Evolutionary conservation across 345 rosid genomes (phyloP).

Genomic region (Euclidium syriacum): DNA sequence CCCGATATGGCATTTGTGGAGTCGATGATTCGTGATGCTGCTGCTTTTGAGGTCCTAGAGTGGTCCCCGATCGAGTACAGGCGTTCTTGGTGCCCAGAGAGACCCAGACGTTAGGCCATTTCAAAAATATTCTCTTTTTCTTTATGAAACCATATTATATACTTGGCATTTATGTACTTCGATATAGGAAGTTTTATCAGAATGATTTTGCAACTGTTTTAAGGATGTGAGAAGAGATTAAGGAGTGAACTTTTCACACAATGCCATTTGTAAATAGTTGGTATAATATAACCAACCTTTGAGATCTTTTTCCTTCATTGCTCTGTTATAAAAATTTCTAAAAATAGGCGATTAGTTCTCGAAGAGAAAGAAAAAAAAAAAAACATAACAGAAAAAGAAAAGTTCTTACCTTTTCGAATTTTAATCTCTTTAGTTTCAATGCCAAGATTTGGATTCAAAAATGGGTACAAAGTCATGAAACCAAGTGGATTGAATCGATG

Average conservation of each 20-base stretch:
- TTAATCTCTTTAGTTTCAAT: constrained; percentile 2
- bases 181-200: too few species aligned
- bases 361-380: background rate
- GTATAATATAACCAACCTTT: constrained; percentile 1
- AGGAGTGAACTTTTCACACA: background rate
- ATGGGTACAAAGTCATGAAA: too few species aligned
- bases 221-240: constrained; percentile 6
- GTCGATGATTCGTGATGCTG: constrained; percentile 14
- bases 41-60: background rate
- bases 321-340: constrained; percentile 11
- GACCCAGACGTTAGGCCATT: background rate
- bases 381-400: constrained; percentile 15
- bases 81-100: too few species aligned
- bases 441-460: background rate
- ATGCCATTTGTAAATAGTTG: background rate
- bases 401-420: constrained; percentile 1
- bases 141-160: background rate
- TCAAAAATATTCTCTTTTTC: background rate
- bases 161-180: too few species aligned
- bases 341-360: constrained; percentile 18
- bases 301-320: constrained; percentile 2
- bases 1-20: constrained; percentile 1
- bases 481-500: background rate
- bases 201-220: background rate
- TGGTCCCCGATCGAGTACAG: background rate